Evolutionary conservation across 2,329 filamentous ascomycete genomes (phyloP).

Genomic region (Ophiosphaerella narmari): DNA sequence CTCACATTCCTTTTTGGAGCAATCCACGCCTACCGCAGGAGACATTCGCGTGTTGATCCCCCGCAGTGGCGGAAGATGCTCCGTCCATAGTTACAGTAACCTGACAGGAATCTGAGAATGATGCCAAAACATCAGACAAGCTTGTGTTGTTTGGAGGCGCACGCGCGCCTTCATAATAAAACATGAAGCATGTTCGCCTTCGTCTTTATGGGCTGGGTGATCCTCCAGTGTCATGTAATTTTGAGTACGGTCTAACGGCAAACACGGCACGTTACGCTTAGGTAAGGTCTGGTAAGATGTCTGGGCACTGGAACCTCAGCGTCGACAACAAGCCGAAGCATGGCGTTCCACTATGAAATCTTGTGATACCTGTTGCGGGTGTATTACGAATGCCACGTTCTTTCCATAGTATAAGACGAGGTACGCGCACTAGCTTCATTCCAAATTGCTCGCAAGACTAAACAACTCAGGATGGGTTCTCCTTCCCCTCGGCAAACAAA

Average conservation of each 20-base stretch:
- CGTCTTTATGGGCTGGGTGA: no score
- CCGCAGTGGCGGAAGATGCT: no score
- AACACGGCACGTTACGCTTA: slow-evolving; percentile 23
- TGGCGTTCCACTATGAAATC: slow-evolving; percentile 1
- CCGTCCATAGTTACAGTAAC: no score
- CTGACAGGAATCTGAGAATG: no score
- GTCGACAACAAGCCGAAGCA: slow-evolving; percentile 1
- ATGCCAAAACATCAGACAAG: no score
- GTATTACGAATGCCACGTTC: slow-evolving; percentile 33
- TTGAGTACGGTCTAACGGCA: slow-evolving; percentile 4
- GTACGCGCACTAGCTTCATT: slow-evolving; percentile 6
- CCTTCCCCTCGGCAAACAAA: slow-evolving; percentile 30
- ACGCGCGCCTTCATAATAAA: not conserved
- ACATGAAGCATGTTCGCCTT: not conserved
- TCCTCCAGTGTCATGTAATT: not conserved
- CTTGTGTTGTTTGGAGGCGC: not conserved
- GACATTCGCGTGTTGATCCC: no score
- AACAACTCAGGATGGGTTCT: slow-evolving; percentile 31
- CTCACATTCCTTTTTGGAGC: no score
- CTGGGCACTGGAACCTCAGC: slow-evolving; percentile 13
- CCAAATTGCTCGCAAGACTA: slow-evolving; percentile 5
- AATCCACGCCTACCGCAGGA: no score
- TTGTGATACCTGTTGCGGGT: not conserved
- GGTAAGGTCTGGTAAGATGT: slow-evolving; percentile 11
- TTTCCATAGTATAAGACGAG: slow-evolving; percentile 20